Conservation (phyloP, 345 rosid genomes). For the Excoecaria cochinchinensis region DNA sequence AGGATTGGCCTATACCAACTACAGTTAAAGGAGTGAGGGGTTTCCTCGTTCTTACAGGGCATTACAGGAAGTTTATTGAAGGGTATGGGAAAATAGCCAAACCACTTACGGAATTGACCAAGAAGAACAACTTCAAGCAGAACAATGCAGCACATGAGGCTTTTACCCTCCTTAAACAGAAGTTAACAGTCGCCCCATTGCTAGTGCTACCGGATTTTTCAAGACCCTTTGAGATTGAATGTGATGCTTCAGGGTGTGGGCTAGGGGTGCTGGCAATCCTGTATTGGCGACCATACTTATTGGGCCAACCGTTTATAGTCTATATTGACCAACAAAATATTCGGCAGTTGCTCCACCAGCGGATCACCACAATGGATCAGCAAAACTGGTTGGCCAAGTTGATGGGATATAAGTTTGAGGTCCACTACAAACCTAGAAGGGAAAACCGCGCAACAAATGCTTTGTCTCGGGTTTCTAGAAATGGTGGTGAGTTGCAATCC, state of each 20-base stretch:
- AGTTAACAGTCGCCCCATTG: accelerated
- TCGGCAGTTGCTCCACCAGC: neutral
- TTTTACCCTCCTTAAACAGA: no score
- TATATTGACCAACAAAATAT: neutral
- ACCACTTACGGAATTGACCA: neutral
- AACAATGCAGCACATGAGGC: no score
- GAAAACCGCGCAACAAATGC: neutral
- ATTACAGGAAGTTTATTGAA: neutral
- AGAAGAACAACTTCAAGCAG: neutral
- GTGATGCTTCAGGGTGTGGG: neutral
- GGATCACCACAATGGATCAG: neutral
- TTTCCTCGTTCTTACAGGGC: neutral
- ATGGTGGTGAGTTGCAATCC: no score
- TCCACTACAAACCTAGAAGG: neutral
- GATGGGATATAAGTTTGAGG: neutral
- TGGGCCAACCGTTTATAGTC: neutral
- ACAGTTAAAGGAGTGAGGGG: neutral
- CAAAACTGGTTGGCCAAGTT: neutral
- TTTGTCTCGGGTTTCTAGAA: neutral
- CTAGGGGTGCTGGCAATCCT: neutral
- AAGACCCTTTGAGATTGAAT: neutral
- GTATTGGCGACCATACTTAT: neutral
- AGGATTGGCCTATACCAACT: neutral
- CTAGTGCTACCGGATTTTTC: neutral
- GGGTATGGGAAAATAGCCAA: neutral